Conservation (phyloP, 2,329 filamentous ascomycete species). For the Colletotrichum sp. region DNA sequence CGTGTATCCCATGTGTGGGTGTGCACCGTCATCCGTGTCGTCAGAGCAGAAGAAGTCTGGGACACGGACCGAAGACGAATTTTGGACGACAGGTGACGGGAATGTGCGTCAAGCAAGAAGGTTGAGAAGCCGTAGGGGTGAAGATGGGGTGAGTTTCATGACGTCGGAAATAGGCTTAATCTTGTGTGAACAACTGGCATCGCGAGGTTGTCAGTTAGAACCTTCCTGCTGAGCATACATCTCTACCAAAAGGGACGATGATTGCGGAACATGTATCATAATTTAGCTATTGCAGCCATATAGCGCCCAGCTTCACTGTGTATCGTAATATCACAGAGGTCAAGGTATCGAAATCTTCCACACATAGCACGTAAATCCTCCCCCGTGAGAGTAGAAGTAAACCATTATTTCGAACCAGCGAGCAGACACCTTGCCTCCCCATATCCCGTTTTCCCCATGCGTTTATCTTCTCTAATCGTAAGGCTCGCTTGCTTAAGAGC, state of each 20-base stretch:
- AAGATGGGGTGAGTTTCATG: background rate
- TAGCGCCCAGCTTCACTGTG: background rate
- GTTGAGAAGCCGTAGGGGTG: background rate
- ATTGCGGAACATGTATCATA: background rate
- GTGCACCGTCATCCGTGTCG: conserved; percentile 5
- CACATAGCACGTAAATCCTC: background rate
- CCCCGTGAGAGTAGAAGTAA: background rate
- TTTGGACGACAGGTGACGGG: background rate
- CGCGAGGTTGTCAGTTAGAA: background rate
- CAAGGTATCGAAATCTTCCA: background rate
- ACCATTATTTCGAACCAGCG: background rate
- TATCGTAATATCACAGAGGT: background rate
- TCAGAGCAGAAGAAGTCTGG: background rate
- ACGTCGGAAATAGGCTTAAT: background rate
- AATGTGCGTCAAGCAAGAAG: background rate
- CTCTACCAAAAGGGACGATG: background rate
- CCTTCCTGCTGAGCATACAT: background rate
- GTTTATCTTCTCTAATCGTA: background rate
- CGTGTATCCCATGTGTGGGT: background rate
- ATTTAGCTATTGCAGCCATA: background rate
- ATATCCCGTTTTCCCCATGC: background rate
- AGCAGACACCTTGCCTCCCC: background rate
- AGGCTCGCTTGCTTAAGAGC: background rate
- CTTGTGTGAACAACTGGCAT: background rate
- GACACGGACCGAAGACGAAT: background rate